Base-by-base conservation (phyloP, 75 land plant species). In the Picea sitchensis region DNA sequence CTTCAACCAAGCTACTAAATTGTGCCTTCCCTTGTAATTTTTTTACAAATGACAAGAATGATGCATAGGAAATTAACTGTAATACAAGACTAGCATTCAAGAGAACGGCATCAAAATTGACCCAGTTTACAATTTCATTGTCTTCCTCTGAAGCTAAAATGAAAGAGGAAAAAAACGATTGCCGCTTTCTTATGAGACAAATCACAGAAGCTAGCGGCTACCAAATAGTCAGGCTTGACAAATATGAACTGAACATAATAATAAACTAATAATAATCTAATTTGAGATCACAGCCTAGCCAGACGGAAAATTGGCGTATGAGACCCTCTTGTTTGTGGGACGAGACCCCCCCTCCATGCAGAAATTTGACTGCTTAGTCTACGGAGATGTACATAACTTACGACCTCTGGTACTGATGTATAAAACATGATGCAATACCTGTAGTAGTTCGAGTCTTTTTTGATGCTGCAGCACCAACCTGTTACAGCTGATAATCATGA, bases 401-500 rank as follows among this genome's bases (percentile, higher is more conserved):
- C 1, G 9, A 62, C 21, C 64, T 20, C 9, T 2, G 5, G 5
- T 2, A 20, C 21, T 20, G 20, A 62, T 62, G 23, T 20, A 62
- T 62, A 5, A 23, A 20, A 23, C 23, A 5, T 62, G 5, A 47
- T 54, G 32, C 59, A 51, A 5, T 75, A 75, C 76, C 76, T 75
- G 59, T 75, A 56, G 76, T 75, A 14, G 32, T 11, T 75, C 76
- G 76, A 75, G 58, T 11, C 32, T 56, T 75, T 75, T 75, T 75
- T 23, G 58, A 75, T 75, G 59, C 76, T 57, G 32, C 76, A 54
- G 32, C 76, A 75, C 59, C 76, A 75, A 75, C 58, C 76, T 75
- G 76, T 75, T 75, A 23, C 76, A 75, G 34, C n/a, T 51, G 56
- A 51, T 51, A 51, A 51, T 51, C 56, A 9, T 51, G 11, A 51